A percentile compares a stretch with the other conserved stretches of the same genome.
phyloP scores from a whole-genome alignment of 1,284 basidiomycete species.

The Acaromyces ingoldii region DNA sequence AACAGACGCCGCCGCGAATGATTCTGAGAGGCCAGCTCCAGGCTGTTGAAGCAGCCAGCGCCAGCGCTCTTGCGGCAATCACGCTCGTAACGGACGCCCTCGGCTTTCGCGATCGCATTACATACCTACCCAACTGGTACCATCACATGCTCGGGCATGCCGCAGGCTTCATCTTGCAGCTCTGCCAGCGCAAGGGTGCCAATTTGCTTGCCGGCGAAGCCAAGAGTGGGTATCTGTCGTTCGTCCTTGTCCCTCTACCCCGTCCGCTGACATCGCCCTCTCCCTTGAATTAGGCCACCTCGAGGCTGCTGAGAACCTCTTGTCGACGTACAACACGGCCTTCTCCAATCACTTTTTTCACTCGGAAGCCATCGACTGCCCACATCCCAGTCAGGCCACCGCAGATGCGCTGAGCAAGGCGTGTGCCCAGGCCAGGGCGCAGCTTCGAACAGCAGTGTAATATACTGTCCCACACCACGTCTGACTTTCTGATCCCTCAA shows the following conservation, averaged over 20 bases:
- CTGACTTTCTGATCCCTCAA: too few species aligned
- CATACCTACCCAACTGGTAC: constrained; percentile 34
- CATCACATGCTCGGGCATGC: constrained; percentile 39
- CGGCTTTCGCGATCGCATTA: constrained; percentile 36
- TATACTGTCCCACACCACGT: too few species aligned
- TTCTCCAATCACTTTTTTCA: not conserved
- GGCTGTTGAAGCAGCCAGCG: constrained; percentile 18
- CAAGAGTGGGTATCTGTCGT: not conserved
- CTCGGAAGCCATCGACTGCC: not conserved
- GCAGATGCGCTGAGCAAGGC: not conserved
- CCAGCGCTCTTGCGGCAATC: constrained; percentile 30
- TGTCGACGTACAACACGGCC: too few species aligned
- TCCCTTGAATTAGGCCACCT: too few species aligned
- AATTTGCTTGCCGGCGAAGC: constrained; percentile 34
- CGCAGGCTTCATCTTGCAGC: constrained; percentile 27
- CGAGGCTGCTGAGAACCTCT: too few species aligned
- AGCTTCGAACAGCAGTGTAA: too few species aligned
- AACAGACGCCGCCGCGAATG: constrained; percentile 5
- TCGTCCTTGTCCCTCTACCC: too few species aligned
- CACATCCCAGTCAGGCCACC: not conserved
- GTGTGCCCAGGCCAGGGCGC: not conserved
- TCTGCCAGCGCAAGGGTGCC: constrained; percentile 20
- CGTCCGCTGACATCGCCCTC: too few species aligned
- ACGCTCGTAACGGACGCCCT: constrained; percentile 15
- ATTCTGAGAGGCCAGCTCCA: constrained; percentile 1